Base-by-base conservation (phyloP, 2,329 filamentous ascomycete species). In the Capronia coronata region DNA sequence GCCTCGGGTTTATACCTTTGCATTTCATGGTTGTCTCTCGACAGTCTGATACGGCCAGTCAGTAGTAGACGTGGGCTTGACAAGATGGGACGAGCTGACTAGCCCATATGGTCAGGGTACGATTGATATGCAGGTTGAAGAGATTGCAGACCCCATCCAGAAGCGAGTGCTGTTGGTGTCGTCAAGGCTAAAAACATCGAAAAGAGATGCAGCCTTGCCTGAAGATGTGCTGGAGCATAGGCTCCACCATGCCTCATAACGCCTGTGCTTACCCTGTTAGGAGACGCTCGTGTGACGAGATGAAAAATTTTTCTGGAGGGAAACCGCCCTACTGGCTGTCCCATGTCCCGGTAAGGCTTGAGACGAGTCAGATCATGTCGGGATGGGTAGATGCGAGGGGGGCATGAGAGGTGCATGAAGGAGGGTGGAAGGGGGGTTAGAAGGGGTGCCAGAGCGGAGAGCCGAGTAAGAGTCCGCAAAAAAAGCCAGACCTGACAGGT, bases 191-290 rank as follows among this genome's bases (percentile, higher is more conserved):
- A 48, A 40, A n/a, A 37, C 32, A 53, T 35, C 22, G n/a, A 18
- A 35, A 37, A 42, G 29, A 46, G 50, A 46, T 49, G 54, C 54
- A 56, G 54, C 54, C 54, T 56, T 56, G 54, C 43, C 46, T 48
- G 47, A 19, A 37, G 34, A 37, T 19, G 34, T 37, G 25, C 7
- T 51, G 21, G 13, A 49, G 32, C 27, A 23, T 23, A 29, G 44
- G 29, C 43, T 46, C 43, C 40, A 38, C 42, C 45, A 49, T 35
- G 44, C 52, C 43, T 46, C 35, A 37, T 11, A 21, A 43, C 48
- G 54, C 50, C 40, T 54, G 27, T 39, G 51, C 48, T 44, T 56
- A 38, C 54, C 54, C 9, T 21, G 43, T 54, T 47, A 18, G 50
- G 54, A 43, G 39, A 48, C 35, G 29, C 19, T 41, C 54, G 51